Evolutionary conservation across 768 basidiomycete genomes (phyloP), one percentile per base, ranked within the genome.

Genomic region (Pulveroboletus sp.): DNA sequence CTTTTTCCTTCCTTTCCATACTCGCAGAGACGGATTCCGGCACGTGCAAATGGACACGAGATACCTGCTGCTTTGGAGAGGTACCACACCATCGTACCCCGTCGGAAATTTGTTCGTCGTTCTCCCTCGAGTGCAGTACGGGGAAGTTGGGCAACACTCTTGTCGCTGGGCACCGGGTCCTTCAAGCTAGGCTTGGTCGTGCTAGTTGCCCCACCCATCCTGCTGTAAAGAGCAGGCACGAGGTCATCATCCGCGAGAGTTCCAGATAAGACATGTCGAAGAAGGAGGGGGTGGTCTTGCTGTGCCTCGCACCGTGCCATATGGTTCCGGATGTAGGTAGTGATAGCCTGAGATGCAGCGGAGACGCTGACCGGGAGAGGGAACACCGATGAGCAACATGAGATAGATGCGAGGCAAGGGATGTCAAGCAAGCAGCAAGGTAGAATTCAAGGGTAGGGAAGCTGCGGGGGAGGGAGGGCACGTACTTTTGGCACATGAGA

Each of bases 1-100:
- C 53, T 46, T 58, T 68, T 78, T 31, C 77, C 76, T 50, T 73
- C 71, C 61, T 81, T 78, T 17, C 71, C 73, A 63, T 86, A 86
- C 39, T 88, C 81, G 63, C 78, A 84, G 4, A 87, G 75, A 33
- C 81, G 75, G 43, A 90, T 84, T n/a, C 86, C 85, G 1, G 78
- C 83, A 50, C 81, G 75, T 6, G 83, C 71, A 63, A 90, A 90
- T 5, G 87, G 87, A 67, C 87, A 89, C 0, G 83, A 80, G 6
- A 82, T 77, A 43, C 88, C 88, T 8, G 86, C 81, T 15, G 84
- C 84, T 57, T 80, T 78, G 63, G 81, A 82, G 51, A 90, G 75
- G 65, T 89, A 90, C 86, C 86, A 90, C 14, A 90, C 86, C 60
- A 80, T 79, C 39, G 87, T 90, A 28, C 88, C 88, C 32, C 82